Percentiles rank a stretch among this genome's conserved stretches.
Evolutionary conservation across 2,329 filamentous ascomycete genomes (phyloP).

Genomic region (Aspergillus fructus): DNA sequence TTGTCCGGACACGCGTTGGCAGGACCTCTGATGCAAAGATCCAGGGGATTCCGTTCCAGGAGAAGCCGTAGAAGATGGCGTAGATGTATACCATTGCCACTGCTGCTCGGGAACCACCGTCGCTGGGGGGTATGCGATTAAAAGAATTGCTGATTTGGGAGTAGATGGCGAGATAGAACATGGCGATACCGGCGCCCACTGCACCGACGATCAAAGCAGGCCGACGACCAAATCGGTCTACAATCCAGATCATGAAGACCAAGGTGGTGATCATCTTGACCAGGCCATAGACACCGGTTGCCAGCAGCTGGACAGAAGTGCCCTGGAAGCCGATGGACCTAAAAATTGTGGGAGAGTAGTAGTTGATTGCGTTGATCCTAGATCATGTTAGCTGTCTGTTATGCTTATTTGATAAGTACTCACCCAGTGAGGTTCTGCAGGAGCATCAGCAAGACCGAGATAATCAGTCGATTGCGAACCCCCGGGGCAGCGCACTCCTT

Average conservation of each 20-base stretch:
- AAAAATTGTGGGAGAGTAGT: constrained; percentile 70
- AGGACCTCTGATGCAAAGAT: neutral
- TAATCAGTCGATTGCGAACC: too few relatives aligned
- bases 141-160: neutral
- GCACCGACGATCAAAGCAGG: neutral
- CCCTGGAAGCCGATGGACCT: constrained; percentile 16
- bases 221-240: neutral
- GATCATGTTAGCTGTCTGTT: constrained; percentile 22
- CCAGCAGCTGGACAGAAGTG: neutral
- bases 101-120: constrained; percentile 31
- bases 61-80: neutral
- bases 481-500: too few relatives aligned
- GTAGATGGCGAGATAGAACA: neutral
- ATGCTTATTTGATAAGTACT: too few relatives aligned
- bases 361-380: constrained; percentile 80
- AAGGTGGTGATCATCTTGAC: neutral
- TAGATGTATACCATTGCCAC: neutral
- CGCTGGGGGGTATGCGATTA: neutral
- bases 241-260: neutral
- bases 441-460: constrained; percentile 38
- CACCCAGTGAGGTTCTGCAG: constrained; percentile 60
- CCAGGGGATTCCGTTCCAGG: neutral
- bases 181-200: neutral
- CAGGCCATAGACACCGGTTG: neutral
- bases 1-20: neutral